phyloP scores from a whole-genome alignment of 2,329 filamentous ascomycete species.

The Hymenoscyphus fraxineus region DNA sequence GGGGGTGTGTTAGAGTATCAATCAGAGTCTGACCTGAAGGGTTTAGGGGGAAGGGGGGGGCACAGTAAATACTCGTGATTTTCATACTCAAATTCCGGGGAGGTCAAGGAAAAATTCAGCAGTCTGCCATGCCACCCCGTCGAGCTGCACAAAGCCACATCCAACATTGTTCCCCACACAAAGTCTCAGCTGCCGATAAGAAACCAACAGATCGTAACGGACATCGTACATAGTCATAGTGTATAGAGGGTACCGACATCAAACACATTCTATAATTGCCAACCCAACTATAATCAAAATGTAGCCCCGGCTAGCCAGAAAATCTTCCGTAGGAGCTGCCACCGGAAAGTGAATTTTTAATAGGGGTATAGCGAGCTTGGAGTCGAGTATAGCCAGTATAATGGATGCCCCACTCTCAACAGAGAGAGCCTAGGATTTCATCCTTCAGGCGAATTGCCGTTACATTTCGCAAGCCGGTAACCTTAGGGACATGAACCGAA shows the following conservation, averaged over 20 bases:
- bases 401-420: neutral
- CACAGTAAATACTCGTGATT: neutral
- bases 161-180: neutral
- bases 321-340: neutral
- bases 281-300: too few species aligned
- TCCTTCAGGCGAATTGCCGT: conserved; percentile 1
- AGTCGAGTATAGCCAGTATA: neutral
- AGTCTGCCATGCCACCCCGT: conserved; percentile 6
- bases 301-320: too few species aligned
- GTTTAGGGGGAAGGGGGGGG: neutral
- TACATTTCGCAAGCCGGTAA: neutral
- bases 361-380: neutral
- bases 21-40: neutral
- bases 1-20: neutral
- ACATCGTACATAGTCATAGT: neutral
- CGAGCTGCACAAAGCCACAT: neutral
- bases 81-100: neutral
- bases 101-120: neutral
- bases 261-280: too few species aligned
- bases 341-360: neutral
- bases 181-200: neutral
- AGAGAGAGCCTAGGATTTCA: neutral
- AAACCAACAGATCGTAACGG: neutral
- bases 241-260: neutral
- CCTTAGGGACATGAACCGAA: neutral